phyloP scores from a whole-genome alignment of 176 grass and related monocot species.

The Saccharum officinarum region DNA sequence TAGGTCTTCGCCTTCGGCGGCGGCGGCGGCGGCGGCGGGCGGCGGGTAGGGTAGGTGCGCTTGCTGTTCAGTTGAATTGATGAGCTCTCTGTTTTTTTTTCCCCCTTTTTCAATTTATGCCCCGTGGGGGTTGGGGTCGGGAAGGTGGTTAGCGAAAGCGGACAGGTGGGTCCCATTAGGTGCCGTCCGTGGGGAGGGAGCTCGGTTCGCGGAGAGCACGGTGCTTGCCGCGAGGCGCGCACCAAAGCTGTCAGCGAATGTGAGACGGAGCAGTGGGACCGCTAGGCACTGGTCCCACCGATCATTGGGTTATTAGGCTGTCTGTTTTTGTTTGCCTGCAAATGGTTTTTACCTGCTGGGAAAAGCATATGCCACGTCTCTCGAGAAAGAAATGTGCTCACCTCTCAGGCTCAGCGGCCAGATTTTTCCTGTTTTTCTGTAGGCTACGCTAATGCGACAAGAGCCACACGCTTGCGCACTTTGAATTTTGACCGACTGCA shows the following conservation, averaged over 20 bases:
- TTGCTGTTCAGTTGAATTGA: not conserved
- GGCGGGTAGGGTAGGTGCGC: constrained; percentile 18
- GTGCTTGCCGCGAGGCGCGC: not conserved
- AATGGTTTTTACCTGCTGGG: not conserved
- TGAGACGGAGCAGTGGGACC: not conserved
- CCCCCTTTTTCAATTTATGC: not conserved
- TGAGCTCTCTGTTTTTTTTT: not conserved
- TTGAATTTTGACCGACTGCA: not conserved
- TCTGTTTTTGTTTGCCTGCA: not conserved
- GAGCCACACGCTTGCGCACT: constrained; percentile 11
- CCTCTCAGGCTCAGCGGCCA: not conserved
- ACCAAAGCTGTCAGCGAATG: rapidly evolving
- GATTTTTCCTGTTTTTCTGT: not conserved
- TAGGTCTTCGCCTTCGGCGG: not conserved
- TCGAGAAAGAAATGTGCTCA: not conserved
- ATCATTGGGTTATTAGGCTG: not conserved
- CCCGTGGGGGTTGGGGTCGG: not conserved
- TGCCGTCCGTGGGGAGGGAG: not conserved
- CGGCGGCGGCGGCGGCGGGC: not conserved
- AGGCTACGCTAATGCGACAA: constrained; percentile 10
- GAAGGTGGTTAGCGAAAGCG: constrained; percentile 2
- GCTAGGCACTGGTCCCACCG: rapidly evolving
- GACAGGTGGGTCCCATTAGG: not conserved
- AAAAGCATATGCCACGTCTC: constrained; percentile 32
- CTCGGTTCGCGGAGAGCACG: not conserved